Evolutionary conservation across 768 basidiomycete genomes (phyloP).

Genomic region (Trametes elegans): DNA sequence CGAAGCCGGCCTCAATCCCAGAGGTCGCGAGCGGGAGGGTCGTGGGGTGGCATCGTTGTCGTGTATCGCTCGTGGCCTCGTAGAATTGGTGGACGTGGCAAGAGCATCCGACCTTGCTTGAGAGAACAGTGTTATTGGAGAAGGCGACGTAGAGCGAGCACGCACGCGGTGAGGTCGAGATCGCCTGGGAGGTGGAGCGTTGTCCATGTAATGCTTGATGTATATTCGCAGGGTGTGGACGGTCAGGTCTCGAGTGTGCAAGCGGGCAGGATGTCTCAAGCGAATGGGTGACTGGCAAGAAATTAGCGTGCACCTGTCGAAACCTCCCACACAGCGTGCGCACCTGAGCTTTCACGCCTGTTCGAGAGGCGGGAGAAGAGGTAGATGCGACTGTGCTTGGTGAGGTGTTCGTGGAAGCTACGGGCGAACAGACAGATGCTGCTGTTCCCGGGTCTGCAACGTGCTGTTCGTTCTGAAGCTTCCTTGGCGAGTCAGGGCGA

Average conservation of each 20-base stretch:
- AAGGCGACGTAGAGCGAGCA: slow-evolving; percentile 15
- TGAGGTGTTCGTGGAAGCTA: slow-evolving; percentile 3
- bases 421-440: not conserved
- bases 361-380: not conserved
- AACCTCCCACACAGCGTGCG: not conserved
- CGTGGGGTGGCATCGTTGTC: slow-evolving; percentile 17
- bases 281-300: slow-evolving; percentile 37
- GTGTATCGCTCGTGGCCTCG: not conserved
- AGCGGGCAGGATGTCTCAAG: slow-evolving; percentile 70
- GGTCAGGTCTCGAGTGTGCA: slow-evolving; percentile 66
- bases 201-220: slow-evolving; percentile 77
- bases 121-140: slow-evolving; percentile 6
- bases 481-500: slow-evolving; percentile 4
- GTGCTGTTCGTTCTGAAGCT: not conserved
- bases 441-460: slow-evolving; percentile 8
- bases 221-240: slow-evolving; percentile 73
- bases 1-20: slow-evolving; percentile 28
- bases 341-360: slow-evolving; percentile 11
- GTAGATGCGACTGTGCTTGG: not conserved
- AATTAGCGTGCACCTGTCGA: not conserved
- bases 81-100: slow-evolving; percentile 4
- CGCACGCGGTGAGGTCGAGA: not conserved
- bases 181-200: slow-evolving; percentile 33
- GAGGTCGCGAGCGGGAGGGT: slow-evolving; percentile 35
- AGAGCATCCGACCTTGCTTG: not conserved